These are phyloP conservation scores for Saccharomyces eubayanus DNA, from an alignment of 805 yeast species.

Conservation along the genomic window DNA sequence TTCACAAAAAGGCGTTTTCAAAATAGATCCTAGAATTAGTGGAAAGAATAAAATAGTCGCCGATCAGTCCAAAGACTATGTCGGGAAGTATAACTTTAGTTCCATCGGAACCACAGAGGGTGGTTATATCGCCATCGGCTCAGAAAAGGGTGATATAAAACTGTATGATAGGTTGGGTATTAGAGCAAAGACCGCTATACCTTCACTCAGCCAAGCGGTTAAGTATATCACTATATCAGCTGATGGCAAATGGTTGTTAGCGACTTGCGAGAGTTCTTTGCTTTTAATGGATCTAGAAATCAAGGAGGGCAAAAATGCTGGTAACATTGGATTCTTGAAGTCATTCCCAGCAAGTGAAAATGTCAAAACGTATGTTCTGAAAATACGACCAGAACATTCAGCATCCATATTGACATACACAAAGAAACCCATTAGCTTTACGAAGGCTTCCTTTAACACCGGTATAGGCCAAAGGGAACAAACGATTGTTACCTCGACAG, in stretches of 20 bases:
- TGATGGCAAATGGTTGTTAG: constrained; percentile 75
- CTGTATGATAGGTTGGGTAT: constrained; percentile 65
- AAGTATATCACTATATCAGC: constrained; percentile 61
- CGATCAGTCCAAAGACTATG: constrained; percentile 45
- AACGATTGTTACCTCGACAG: constrained; percentile 66
- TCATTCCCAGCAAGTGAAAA: constrained; percentile 56
- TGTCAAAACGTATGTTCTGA: constrained; percentile 62
- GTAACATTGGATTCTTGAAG: constrained; percentile 53
- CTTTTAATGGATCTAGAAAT: constrained; percentile 61
- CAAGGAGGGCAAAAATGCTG: constrained; percentile 52
- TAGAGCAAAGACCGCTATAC: constrained; percentile 69
- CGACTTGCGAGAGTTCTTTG: constrained; percentile 67
- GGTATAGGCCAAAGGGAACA: constrained; percentile 59
- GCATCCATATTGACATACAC: constrained; percentile 50
- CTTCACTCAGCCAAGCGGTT: constrained; percentile 74
- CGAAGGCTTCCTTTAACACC: constrained; percentile 70
- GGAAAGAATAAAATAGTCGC: constrained; percentile 51
- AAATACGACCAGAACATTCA: constrained; percentile 62
- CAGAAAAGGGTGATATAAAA: constrained; percentile 66
- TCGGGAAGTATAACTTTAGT: constrained; percentile 47
- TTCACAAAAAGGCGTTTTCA: constrained; percentile 56
- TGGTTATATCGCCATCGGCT: constrained; percentile 72
- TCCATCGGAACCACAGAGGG: constrained; percentile 61
- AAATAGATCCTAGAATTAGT: constrained; percentile 68
- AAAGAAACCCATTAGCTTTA: constrained; percentile 45